A percentile compares a stretch with the other conserved stretches of the same genome.
These are phyloP conservation scores for Bocquillonia castaneifolia DNA, from an alignment of 441 rosid species.

Conservation along the genomic window DNA sequence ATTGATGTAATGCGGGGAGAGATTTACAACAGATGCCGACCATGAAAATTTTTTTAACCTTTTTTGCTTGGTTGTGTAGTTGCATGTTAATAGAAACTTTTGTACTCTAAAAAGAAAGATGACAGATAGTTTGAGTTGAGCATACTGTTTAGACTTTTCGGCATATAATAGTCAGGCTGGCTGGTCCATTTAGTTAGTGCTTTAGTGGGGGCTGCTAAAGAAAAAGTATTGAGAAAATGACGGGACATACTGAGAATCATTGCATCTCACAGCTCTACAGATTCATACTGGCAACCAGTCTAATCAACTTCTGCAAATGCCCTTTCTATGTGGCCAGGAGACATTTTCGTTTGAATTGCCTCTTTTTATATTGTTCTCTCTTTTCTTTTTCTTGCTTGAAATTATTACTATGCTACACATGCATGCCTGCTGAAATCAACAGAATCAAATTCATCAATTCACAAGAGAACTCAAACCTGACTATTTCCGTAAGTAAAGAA, in stretches of 20 bases:
- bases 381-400: neutral
- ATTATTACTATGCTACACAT: neutral
- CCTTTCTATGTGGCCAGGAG: constrained; percentile 10
- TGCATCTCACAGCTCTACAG: constrained; percentile 12
- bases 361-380: neutral
- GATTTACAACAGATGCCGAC: constrained; percentile 62
- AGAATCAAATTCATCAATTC: neutral
- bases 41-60: constrained; percentile 25
- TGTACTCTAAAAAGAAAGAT: neutral
- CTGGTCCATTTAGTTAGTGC: constrained; percentile 2
- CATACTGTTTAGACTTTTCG: constrained; percentile 6
- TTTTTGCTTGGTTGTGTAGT: constrained; percentile 19
- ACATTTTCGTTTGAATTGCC: neutral
- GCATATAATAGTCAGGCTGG: constrained; percentile 5
- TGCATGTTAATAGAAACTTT: constrained; percentile 6
- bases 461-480: neutral
- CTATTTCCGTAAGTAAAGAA: neutral
- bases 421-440: neutral
- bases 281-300: neutral
- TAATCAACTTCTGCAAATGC: neutral
- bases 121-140: neutral
- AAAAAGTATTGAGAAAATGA: constrained; percentile 12
- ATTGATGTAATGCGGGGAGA: constrained; percentile 83
- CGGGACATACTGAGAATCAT: constrained; percentile 5
- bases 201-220: constrained; percentile 11